These are phyloP conservation scores for Ramaria sp. DNA, from an alignment of 768 basidiomycete genomes.

Conservation along the genomic window DNA sequence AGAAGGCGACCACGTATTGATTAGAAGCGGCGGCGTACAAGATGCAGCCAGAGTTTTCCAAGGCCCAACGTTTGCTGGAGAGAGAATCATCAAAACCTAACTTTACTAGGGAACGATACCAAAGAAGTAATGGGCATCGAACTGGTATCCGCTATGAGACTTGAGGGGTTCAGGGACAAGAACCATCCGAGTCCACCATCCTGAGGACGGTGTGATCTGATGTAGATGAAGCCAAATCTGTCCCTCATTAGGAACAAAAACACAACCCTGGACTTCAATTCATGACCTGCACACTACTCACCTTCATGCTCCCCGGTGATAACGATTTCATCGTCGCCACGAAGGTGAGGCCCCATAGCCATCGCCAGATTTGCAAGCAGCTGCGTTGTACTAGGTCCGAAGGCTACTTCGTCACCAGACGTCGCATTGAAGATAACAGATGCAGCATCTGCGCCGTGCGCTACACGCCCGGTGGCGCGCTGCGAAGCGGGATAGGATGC, in stretches of 20 bases:
- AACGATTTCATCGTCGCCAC: conserved; percentile 61
- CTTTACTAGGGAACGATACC: not conserved
- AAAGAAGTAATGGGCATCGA: too few relatives aligned
- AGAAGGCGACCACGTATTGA: conserved; percentile 51
- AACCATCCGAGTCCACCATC: too few relatives aligned
- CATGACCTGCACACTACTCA: conserved; percentile 17
- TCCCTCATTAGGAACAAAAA: too few relatives aligned
- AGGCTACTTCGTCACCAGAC: conserved; percentile 53
- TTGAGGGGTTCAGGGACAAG: too few relatives aligned
- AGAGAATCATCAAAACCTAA: not conserved
- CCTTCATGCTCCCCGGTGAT: conserved; percentile 77
- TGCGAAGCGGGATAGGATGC: conserved; percentile 56
- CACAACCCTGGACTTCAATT: not conserved
- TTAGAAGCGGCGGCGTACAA: conserved; percentile 26
- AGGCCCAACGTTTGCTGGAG: conserved; percentile 51
- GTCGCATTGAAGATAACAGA: conserved; percentile 53
- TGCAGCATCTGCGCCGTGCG: conserved; percentile 39
- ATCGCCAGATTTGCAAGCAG: conserved; percentile 61
- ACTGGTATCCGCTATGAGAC: too few relatives aligned
- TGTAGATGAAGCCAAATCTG: too few relatives aligned
- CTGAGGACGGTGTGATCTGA: too few relatives aligned
- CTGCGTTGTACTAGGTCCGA: conserved; percentile 57
- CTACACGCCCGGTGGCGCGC: conserved; percentile 39
- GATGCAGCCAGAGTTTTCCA: conserved; percentile 69
- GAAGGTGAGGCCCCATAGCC: conserved; percentile 43